Evolutionary conservation across 352 stramenopile genomes (phyloP), one percentile per base, ranked within the genome.

Genomic region (Pythium chondricola): DNA sequence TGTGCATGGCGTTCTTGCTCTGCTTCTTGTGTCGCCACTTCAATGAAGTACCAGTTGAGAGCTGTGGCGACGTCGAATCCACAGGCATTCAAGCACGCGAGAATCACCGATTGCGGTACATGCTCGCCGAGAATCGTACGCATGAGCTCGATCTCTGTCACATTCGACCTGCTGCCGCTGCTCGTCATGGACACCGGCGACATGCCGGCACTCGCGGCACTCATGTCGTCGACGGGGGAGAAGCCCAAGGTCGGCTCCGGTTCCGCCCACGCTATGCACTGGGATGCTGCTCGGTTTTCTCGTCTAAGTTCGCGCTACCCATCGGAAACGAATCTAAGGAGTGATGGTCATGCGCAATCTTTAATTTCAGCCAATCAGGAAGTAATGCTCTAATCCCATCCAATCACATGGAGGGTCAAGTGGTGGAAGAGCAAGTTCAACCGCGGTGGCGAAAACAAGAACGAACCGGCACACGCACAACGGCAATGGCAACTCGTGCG

Each of bases 41-140:
- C 80, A 39, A 81, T 81, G 36, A 94, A 94, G 67, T 94, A 94
- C 71, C 79, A 90, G 52, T 94, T 94, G 48, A 94, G 61, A 18
- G 83, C 83, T 4, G 76, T 78, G 52, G 76, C 89, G 31, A 94
- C 83, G 56, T 94, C 83, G 43, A 92, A 92, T 42, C 58, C 65
- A 52, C 80, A 91, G 17, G 80, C 79, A 62, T 88, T 87, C 2
- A 94, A 58, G 47, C 83, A 94, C 43, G 78, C 74, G 18, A 94
- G 65, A 53, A 94, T 89, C 38, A 92, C 78, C 52, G 70, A 87
- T 55, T 89, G 78, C 20, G 83, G 80, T 47, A 94, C 83, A 46
- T 92, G 74, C 48, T 94, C 83, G 29, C 83, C 83, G 21, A 94
- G 66, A 49, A 94, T 94, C 46, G 80, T 92, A 48, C 80, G 83